These are phyloP conservation scores for Ganoderma boninense DNA, from an alignment of 1,284 basidiomycete species.

Conservation along the genomic window DNA sequence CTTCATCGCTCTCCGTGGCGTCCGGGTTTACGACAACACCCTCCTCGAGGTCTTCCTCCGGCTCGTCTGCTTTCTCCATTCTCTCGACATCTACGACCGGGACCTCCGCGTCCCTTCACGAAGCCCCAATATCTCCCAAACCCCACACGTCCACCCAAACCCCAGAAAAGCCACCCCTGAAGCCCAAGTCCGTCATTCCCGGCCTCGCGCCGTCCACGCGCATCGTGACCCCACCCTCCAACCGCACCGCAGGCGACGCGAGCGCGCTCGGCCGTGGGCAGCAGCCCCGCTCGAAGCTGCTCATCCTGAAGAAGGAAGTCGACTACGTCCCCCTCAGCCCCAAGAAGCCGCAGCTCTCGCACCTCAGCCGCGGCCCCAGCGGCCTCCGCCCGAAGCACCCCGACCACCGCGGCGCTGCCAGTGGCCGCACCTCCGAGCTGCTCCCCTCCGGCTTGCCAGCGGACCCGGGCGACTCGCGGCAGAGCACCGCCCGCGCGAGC, in stretches of 20 bases:
- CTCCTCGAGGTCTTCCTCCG: conserved; percentile 27
- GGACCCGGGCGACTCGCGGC: conserved; percentile 24
- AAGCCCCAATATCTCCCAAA: conserved; percentile 20
- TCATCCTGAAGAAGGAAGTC: conserved; percentile 73
- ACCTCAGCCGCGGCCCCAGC: conserved; percentile 42
- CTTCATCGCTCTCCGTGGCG: conserved; percentile 20
- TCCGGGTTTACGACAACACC: conserved; percentile 22
- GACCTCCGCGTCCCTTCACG: conserved; percentile 27
- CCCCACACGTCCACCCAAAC: conserved; percentile 21
- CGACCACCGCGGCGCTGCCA: conserved; percentile 19
- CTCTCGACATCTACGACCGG: conserved; percentile 27
- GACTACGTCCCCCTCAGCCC: conserved; percentile 77
- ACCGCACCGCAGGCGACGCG: not conserved
- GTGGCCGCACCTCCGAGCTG: conserved; percentile 7
- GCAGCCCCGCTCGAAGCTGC: conserved; percentile 54
- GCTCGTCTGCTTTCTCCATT: conserved; percentile 28
- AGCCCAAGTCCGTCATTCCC: conserved; percentile 33
- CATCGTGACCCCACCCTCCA: conserved; percentile 31
- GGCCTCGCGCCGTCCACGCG: conserved; percentile 32
- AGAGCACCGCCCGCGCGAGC: conserved; percentile 14
- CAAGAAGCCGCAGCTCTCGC: conserved; percentile 54
- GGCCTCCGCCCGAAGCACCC: conserved; percentile 34
- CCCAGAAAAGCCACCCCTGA: conserved; percentile 17
- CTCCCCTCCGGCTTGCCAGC: conserved; percentile 21
- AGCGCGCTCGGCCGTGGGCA: conserved; percentile 38